These are phyloP conservation scores for Trichopus zeylanicus DNA, from an alignment of 116 monocot species.

Conservation along the genomic window DNA sequence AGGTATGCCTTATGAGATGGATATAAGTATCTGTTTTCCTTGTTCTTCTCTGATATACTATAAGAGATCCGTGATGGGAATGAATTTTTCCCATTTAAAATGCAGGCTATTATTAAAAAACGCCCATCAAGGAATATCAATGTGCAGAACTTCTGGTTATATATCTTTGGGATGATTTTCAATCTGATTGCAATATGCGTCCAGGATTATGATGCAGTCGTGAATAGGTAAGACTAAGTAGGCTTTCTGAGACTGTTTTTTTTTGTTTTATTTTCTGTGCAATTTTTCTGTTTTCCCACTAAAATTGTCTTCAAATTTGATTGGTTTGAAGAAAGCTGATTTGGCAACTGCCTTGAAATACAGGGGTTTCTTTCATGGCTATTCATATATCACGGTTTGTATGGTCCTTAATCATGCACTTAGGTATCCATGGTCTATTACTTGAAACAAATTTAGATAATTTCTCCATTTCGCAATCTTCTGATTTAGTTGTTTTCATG, in stretches of 20 bases:
- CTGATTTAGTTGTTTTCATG: conserved; percentile 19
- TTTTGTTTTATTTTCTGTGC: too few relatives aligned
- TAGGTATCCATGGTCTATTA: too few relatives aligned
- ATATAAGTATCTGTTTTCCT: too few relatives aligned
- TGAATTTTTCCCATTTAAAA: not conserved
- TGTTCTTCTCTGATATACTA: too few relatives aligned
- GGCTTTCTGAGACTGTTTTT: not conserved
- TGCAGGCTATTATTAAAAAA: conserved; percentile 94
- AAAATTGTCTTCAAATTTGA: too few relatives aligned
- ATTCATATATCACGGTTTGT: conserved; percentile 71
- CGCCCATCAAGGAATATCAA: conserved; percentile 97
- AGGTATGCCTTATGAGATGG: too few relatives aligned
- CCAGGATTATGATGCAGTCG: conserved; percentile 91
- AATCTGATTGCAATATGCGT: conserved; percentile 78
- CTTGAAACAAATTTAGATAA: too few relatives aligned
- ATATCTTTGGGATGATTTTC: conserved; percentile 88
- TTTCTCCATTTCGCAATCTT: not conserved
- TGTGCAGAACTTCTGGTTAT: conserved; percentile 98
- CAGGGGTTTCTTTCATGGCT: conserved; percentile 99
- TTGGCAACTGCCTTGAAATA: too few relatives aligned
- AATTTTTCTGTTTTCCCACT: conserved; percentile 6
- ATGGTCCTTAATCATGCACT: conserved; percentile 98
- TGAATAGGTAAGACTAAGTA: conserved; percentile 57
- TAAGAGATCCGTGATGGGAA: too few relatives aligned
- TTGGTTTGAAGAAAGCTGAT: too few relatives aligned